phyloP scores from a whole-genome alignment of 108 stramenopile genomes.

The Asterionellopsis glacialis region DNA sequence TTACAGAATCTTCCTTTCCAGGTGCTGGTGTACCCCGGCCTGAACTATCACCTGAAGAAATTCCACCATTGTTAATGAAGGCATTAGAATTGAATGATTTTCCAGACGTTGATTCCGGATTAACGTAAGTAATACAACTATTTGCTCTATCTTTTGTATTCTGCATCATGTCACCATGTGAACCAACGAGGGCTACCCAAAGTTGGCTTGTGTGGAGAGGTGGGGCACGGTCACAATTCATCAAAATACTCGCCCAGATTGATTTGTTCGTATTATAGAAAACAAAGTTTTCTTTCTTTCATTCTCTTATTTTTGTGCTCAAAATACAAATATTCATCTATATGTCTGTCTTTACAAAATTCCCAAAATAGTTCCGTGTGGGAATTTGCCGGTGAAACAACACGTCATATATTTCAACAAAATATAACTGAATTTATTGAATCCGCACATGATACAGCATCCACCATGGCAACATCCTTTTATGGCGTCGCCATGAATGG shows the following conservation, averaged over 20 bases:
- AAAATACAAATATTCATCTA: no score
- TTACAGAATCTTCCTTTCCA: not conserved
- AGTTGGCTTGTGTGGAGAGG: no score
- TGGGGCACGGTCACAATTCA: no score
- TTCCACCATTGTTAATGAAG: conserved; percentile 28
- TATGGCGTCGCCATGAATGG: conserved; percentile 49
- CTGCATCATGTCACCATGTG: no score
- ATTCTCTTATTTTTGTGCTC: no score
- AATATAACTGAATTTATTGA: conserved; percentile 45
- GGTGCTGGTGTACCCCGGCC: conserved; percentile 14
- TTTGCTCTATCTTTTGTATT: no score
- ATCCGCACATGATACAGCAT: conserved; percentile 41
- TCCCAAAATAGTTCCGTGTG: conserved; percentile 15
- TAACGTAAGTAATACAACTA: not conserved
- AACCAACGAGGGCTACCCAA: no score
- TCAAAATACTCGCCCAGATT: no score
- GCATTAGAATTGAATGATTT: conserved; percentile 24
- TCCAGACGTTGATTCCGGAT: conserved; percentile 26
- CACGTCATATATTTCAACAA: conserved; percentile 31
- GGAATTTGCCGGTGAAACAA: conserved; percentile 38
- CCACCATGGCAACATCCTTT: conserved; percentile 37
- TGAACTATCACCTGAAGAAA: conserved; percentile 19
- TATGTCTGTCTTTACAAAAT: no score
- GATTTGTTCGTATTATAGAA: no score
- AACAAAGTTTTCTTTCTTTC: no score